These are phyloP conservation scores for Cladobotryum mycophilum DNA, from an alignment of 2,329 filamentous ascomycete genomes.

Conservation along the genomic window DNA sequence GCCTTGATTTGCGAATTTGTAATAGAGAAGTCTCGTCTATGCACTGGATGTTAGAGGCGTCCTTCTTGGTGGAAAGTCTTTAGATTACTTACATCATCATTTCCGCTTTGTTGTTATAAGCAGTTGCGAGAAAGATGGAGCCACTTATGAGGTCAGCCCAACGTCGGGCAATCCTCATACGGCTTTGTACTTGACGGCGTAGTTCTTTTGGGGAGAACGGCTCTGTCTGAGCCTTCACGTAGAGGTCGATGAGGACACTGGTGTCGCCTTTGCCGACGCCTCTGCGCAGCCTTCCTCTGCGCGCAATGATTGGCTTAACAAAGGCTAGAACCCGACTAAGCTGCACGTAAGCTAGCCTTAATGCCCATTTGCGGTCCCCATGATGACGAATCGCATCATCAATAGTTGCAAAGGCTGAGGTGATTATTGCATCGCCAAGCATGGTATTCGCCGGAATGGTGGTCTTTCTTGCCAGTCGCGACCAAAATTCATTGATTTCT, in stretches of 20 bases:
- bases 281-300: conserved; percentile 2
- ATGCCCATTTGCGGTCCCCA: background rate
- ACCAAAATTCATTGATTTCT: conserved; percentile 7
- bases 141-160: conserved; percentile 5
- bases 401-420: conserved; percentile 1
- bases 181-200: background rate
- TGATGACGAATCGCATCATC: background rate
- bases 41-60: background rate
- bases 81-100: conserved; percentile 1
- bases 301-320: background rate
- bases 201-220: conserved; percentile 2
- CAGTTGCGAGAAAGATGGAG: conserved; percentile 1
- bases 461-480: conserved; percentile 4
- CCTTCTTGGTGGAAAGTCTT: background rate
- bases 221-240: conserved; percentile 2
- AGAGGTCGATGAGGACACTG: conserved; percentile 4
- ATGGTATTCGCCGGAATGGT: background rate
- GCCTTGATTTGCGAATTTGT: conserved; percentile 4
- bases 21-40: conserved; percentile 2
- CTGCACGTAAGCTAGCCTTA: background rate
- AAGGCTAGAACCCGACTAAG: background rate
- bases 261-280: conserved; percentile 3
- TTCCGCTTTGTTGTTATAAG: conserved; percentile 4
- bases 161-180: conserved; percentile 1
- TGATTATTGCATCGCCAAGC: background rate